Evolutionary conservation across 306 rosid species (phyloP), one percentile per base, ranked within the genome.

Genomic region (Pterocarpus santalinus): DNA sequence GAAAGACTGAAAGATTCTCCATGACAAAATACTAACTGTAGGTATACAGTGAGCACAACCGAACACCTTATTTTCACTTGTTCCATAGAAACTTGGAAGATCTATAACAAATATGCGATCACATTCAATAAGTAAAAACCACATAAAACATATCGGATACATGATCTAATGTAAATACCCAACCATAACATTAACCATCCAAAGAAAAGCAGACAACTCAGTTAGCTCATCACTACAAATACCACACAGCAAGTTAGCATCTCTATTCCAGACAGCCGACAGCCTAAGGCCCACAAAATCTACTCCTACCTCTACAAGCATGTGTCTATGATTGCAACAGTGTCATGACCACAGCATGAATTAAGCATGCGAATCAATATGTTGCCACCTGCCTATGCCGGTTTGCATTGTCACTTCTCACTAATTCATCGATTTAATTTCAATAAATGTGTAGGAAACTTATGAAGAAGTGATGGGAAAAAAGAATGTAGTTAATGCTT

Each of bases 351-450:
- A 72, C 6, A n/a, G 30, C 16, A 56, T 43, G 57, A 79, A 52
- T 53, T 9, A 55, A 79, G 57, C 57, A 78, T 43, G 68, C 5
- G 30, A 58, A 75, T 28, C 72, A 58, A 71, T 58, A 51, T 56
- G 73, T 5, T 17, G 33, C 10, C 63, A 61, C 74, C 51, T 52
- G 58, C 69, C 22, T 39, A 44, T 83, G 52, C 49, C 11, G 49
- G 34, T 36, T 35, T 70, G 60, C 39, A 62, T 55, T 62, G 4
- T 1, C 51, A 44, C 46, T 22, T 58, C 83, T 67, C n/a, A 7
- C 16, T 15, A 22, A 35, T 65, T 65, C 47, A 10, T 65, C 17
- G 28, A 65, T 11, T 58, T 35, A 63, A 70, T 13, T 22, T 22
- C 28, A 5, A 5, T 12, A 47, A 82, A 39, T 55, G 12, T 10